Conservation (phyloP, 2,329 filamentous ascomycete genomes). For the Ophiocordyceps camponoti-leonardi region DNA sequence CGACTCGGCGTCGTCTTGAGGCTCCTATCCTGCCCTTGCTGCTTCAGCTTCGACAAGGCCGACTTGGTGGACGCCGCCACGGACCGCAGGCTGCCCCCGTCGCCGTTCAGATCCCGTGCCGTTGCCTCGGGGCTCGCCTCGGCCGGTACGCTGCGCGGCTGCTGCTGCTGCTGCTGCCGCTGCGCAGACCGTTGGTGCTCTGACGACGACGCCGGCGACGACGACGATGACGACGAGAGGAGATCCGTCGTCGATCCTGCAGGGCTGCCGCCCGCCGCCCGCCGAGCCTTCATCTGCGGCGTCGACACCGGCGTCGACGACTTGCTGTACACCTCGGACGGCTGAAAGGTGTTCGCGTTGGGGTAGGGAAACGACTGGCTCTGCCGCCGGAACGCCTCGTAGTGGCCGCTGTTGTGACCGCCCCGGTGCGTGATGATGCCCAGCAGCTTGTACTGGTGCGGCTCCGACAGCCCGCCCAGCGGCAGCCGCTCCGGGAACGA, state of each 20-base stretch:
- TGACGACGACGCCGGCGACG: constrained; percentile 12
- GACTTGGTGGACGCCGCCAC: constrained; percentile 39
- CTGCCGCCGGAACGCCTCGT: constrained; percentile 88
- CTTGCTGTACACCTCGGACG: constrained; percentile 55
- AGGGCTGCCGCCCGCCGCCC: constrained; percentile 18
- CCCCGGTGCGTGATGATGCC: constrained; percentile 89
- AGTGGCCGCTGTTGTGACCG: constrained; percentile 89
- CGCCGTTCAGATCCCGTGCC: constrained; percentile 23
- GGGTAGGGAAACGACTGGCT: constrained; percentile 63
- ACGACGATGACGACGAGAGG: constrained; percentile 20
- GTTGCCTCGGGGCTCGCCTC: constrained; percentile 2
- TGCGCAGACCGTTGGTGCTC: constrained; percentile 14
- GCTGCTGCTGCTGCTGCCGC: constrained; percentile 9
- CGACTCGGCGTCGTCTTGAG: constrained; percentile 12
- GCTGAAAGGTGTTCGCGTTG: constrained; percentile 64
- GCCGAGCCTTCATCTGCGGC: constrained; percentile 22
- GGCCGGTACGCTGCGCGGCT: constrained; percentile 5
- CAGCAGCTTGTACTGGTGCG: constrained; percentile 67
- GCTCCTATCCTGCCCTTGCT: constrained; percentile 9
- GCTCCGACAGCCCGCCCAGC: constrained; percentile 61
- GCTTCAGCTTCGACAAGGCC: constrained; percentile 30
- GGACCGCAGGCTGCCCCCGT: constrained; percentile 35
- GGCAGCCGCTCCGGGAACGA: constrained; percentile 76
- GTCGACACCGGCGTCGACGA: constrained; percentile 35
- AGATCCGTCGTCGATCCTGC: constrained; percentile 30